These are phyloP conservation scores for Neurospora pannonica DNA, from an alignment of 495 filamentous ascomycete species.

Conservation along the genomic window DNA sequence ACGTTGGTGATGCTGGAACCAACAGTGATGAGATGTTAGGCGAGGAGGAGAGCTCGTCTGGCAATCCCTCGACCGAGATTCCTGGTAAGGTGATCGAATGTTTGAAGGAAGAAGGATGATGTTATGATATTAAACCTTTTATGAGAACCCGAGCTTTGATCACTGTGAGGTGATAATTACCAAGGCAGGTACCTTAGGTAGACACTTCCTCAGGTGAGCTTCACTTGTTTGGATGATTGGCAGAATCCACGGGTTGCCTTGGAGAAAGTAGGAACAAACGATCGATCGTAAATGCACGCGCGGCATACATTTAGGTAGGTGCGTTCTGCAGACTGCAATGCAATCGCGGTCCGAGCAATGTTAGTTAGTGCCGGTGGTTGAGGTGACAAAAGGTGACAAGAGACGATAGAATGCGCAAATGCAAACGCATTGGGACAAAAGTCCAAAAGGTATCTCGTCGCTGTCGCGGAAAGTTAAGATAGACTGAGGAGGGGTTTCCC, in stretches of 20 bases:
- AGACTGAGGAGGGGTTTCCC: neutral
- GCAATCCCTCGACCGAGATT: neutral
- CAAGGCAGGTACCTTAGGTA: neutral
- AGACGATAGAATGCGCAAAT: neutral
- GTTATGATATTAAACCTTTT: neutral
- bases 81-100: neutral
- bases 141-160: neutral
- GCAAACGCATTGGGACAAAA: neutral
- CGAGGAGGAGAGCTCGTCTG: neutral
- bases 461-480: neutral
- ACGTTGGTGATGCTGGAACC: neutral
- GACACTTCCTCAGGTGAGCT: neutral
- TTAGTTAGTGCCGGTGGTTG: neutral
- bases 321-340: neutral
- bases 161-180: neutral
- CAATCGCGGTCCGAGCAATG: neutral
- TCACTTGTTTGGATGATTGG: neutral
- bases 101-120: neutral
- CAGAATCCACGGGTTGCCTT: neutral
- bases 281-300: neutral
- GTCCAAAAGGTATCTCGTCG: neutral
- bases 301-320: neutral
- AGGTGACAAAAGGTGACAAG: neutral
- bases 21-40: neutral
- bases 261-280: neutral